These are phyloP conservation scores for Sarcodon sp. DNA, from an alignment of 768 basidiomycete species.

Conservation along the genomic window DNA sequence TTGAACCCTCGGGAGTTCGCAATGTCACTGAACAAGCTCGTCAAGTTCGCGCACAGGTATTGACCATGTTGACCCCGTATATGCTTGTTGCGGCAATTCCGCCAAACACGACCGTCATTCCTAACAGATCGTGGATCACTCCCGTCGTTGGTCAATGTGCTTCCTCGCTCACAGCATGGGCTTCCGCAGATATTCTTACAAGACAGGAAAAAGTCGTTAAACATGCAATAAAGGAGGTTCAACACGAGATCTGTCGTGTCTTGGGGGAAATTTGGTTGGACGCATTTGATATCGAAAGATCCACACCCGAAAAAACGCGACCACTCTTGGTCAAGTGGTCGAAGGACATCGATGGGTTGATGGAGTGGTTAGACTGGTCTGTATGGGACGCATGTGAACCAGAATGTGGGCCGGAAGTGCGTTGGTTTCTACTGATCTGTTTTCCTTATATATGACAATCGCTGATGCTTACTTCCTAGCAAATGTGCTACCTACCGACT, in stretches of 20 bases:
- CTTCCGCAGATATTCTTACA: not conserved
- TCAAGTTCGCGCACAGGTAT: slow-evolving; percentile 1
- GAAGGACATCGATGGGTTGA: slow-evolving; percentile 19
- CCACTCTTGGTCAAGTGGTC: slow-evolving; percentile 20
- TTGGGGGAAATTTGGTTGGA: slow-evolving; percentile 23
- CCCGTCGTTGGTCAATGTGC: slow-evolving; percentile 1
- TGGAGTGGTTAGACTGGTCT: slow-evolving; percentile 41
- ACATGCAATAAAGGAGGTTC: not conserved
- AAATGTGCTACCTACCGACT: not conserved
- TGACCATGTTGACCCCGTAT: slow-evolving; percentile 4
- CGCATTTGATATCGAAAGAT: slow-evolving; percentile 18
- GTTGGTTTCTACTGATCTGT: slow-evolving; percentile 4
- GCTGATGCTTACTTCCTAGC: too few species aligned
- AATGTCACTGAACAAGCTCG: slow-evolving; percentile 2
- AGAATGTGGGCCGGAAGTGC: slow-evolving; percentile 30
- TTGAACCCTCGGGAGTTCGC: slow-evolving; percentile 12
- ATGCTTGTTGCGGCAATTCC: not conserved
- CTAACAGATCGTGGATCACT: not conserved
- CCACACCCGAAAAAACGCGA: not conserved
- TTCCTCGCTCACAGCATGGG: not conserved
- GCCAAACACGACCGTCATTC: not conserved
- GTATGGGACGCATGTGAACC: slow-evolving; percentile 36
- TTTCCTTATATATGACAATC: too few species aligned
- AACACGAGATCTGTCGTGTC: slow-evolving; percentile 1
- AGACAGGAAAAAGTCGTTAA: slow-evolving; percentile 1